These are phyloP conservation scores for Pyrus bretschneideri DNA, from an alignment of 306 rosid species.

Conservation along the genomic window DNA sequence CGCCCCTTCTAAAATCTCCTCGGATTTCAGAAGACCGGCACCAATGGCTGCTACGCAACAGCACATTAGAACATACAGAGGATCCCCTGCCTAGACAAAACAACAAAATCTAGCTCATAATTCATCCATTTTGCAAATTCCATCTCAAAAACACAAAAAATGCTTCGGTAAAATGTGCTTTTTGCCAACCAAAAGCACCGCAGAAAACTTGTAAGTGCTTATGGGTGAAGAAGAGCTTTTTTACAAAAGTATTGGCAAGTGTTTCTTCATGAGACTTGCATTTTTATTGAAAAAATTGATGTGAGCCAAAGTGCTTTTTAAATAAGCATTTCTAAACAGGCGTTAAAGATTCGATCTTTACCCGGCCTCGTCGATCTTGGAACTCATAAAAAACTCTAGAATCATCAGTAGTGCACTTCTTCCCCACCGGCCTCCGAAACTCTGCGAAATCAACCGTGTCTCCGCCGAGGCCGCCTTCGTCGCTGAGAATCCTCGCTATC, in stretches of 20 bases:
- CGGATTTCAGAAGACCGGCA: constrained; percentile 90
- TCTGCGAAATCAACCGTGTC: constrained; percentile 80
- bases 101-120: constrained; percentile 7
- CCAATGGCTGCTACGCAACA: constrained; percentile 90
- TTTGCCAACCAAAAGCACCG: no score
- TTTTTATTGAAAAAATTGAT: no score
- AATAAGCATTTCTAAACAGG: no score
- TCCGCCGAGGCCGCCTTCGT: constrained; percentile 86
- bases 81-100: constrained; percentile 73
- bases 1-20: constrained; percentile 88
- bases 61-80: constrained; percentile 75
- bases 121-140: not conserved
- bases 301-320: no score
- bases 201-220: no score
- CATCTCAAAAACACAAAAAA: no score
- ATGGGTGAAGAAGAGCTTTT: no score
- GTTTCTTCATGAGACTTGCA: no score
- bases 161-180: no score
- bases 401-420: constrained; percentile 53
- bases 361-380: constrained; percentile 66
- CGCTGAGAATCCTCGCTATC: constrained; percentile 65
- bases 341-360: not conserved
- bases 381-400: constrained; percentile 73
- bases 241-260: no score
- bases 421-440: constrained; percentile 81